A percentile compares a stretch with the other conserved stretches of the same genome.
These are phyloP conservation scores for Pseudocercospora pini-densiflorae DNA, from an alignment of 2,329 filamentous ascomycete genomes.

Conservation along the genomic window DNA sequence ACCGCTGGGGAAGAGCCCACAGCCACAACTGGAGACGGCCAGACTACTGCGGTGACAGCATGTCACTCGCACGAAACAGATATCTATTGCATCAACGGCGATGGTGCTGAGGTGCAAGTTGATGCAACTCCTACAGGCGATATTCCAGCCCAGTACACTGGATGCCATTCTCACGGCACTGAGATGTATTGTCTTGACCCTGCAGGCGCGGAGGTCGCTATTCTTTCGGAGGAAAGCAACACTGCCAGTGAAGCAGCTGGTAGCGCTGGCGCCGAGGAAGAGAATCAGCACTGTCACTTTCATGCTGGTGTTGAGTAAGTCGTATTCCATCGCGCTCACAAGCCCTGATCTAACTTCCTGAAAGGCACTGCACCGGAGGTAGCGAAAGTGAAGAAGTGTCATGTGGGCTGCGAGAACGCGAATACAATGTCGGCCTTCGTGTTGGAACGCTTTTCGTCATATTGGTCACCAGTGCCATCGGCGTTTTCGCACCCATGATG, in stretches of 20 bases:
- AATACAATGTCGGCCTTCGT: conserved; percentile 71
- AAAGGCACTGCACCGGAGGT: conserved; percentile 61
- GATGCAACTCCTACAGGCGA: conserved; percentile 60
- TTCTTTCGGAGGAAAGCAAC: conserved; percentile 36
- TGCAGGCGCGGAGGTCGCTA: conserved; percentile 10
- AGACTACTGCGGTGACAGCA: conserved; percentile 28
- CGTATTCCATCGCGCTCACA: not conserved
- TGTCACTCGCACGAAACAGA: conserved; percentile 30
- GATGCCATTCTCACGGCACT: conserved; percentile 65
- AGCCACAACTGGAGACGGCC: not conserved
- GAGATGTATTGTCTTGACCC: conserved; percentile 54
- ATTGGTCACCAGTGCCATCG: conserved; percentile 68
- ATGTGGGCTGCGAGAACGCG: conserved; percentile 57
- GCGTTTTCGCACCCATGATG: conserved; percentile 71
- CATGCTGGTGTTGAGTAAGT: conserved; percentile 75
- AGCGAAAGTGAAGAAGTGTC: conserved; percentile 44
- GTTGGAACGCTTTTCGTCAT: conserved; percentile 75
- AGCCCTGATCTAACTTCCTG: conserved; percentile 37
- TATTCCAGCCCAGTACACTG: conserved; percentile 55
- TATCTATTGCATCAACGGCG: conserved; percentile 46
- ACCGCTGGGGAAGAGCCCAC: conserved; percentile 36
- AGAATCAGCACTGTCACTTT: conserved; percentile 64
- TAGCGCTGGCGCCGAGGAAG: conserved; percentile 37
- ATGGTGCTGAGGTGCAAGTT: conserved; percentile 53
- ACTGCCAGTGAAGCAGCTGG: conserved; percentile 37